Conservation (phyloP, 805 yeast species). For the Zygosaccharomyces rouxii region DNA sequence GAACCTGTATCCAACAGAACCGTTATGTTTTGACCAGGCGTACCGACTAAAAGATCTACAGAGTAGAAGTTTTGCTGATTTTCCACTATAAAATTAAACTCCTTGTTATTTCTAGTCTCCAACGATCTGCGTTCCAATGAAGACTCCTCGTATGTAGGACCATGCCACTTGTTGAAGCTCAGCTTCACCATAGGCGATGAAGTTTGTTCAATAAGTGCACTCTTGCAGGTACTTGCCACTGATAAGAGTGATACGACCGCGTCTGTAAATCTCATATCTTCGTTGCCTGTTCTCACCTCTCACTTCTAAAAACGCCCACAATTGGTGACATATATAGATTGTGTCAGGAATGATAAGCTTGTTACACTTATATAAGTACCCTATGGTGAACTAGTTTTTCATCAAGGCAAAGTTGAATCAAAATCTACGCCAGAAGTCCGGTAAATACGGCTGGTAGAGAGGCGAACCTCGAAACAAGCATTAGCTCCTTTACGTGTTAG, state of each 20-base stretch:
- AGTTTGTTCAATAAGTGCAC: not conserved
- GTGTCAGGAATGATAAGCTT: not conserved
- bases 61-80: conserved; percentile 44
- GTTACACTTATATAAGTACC: not conserved
- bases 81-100: conserved; percentile 16
- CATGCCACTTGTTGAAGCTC: conserved; percentile 26
- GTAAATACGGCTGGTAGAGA: not conserved
- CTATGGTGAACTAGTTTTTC: not conserved
- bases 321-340: too few species aligned
- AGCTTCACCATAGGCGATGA: conserved; percentile 11
- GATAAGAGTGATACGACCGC: not conserved
- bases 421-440: not conserved
- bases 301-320: too few species aligned
- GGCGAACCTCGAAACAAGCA: not conserved
- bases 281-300: not conserved
- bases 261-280: not conserved
- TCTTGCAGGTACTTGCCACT: not conserved
- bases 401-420: not conserved
- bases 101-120: not conserved
- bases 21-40: conserved; percentile 45
- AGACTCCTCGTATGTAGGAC: conserved; percentile 19
- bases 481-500: not conserved
- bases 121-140: conserved; percentile 11
- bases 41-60: conserved; percentile 46
- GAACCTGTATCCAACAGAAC: conserved; percentile 67